Evolutionary conservation across 495 filamentous ascomycete genomes (phyloP), one percentile per base, ranked within the genome.

Genomic region (Elasticomyces elasticus): DNA sequence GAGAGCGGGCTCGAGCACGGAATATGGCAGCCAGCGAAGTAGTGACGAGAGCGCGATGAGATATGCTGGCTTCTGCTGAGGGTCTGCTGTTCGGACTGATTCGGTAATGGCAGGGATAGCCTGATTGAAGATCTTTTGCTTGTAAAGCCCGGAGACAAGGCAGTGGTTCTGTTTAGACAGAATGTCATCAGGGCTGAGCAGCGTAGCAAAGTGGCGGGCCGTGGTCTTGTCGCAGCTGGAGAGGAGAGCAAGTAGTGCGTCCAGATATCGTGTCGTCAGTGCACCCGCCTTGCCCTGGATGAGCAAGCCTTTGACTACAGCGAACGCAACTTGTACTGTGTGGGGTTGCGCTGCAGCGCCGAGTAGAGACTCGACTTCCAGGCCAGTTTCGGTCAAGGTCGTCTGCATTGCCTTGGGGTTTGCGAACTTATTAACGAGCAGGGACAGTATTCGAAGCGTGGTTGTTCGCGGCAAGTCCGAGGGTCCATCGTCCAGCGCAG

Each of bases 381-480:
- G 49, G 67, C 71, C 58, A 35, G 62, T 38, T 43, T 67, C 51
- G 28, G 44, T 27, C 49, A 64, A 37, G 31, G 56, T 54, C 12
- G 54, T 33, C 45, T 65, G 61, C 5, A 81, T 57, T 7, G 73
- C 69, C 10, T 73, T 53, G 37, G 76, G 72, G n/a, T 75, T 65
- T 17, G 79, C 62, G 66, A 76, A 84, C 68, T 87, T 86, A 64
- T 87, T 86, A 28, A 76, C 69, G 17, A 85, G 57, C n/a, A 86
- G 66, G 22, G 78, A 76, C 23, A 85, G 64, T 47, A 85, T 78
- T 25, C 76, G 73, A n/a, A 84, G 71, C 20, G 23, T 38, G 5
- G n/a, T 49, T 20, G 0, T 23, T 31, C 1, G 15, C n/a, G 13
- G 15, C 3, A 9, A n/a, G 7, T 20, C 7, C 15, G 48, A 26